Percentiles rank a stretch among this genome's conserved stretches.
Conservation (phyloP, 2,329 filamentous ascomycete species). For the Scytalidium lignicola region DNA sequence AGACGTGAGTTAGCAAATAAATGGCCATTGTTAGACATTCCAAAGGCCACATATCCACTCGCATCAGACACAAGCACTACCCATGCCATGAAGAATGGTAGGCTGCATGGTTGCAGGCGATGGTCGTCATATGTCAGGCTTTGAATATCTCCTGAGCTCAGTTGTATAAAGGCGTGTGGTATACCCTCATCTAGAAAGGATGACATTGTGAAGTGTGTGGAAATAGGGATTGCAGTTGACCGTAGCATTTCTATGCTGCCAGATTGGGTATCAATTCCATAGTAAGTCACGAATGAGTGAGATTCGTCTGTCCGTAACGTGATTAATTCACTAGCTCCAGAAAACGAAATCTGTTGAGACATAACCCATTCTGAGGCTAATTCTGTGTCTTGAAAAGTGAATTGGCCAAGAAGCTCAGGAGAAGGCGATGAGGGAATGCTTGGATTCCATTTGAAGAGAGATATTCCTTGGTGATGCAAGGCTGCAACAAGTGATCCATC, state of each 20-base stretch:
- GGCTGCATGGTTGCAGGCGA: slow-evolving; percentile 16
- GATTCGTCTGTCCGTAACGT: slow-evolving; percentile 12
- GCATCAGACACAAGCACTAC: slow-evolving; percentile 22
- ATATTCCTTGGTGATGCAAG: slow-evolving; percentile 61
- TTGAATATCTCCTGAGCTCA: slow-evolving; percentile 21
- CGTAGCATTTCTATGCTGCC: slow-evolving; percentile 20
- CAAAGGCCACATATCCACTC: slow-evolving; percentile 32
- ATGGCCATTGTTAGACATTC: slow-evolving; percentile 69
- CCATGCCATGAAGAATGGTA: slow-evolving; percentile 29
- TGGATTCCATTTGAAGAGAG: slow-evolving; percentile 65
- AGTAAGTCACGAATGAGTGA: slow-evolving; percentile 15
- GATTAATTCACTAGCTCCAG: slow-evolving; percentile 16
- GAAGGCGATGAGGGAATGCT: slow-evolving; percentile 46
- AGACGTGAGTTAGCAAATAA: slow-evolving; percentile 72
- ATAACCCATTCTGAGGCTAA: not conserved
- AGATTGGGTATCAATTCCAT: slow-evolving; percentile 21
- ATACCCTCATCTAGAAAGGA: slow-evolving; percentile 17
- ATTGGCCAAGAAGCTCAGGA: slow-evolving; percentile 35
- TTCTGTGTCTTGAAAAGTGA: slow-evolving; percentile 33
- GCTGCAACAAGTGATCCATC: slow-evolving; percentile 64
- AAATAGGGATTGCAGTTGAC: slow-evolving; percentile 5
- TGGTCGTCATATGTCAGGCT: slow-evolving; percentile 21
- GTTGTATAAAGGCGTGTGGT: slow-evolving; percentile 22
- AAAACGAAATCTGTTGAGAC: slow-evolving; percentile 25
- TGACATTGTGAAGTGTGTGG: slow-evolving; percentile 17